Percentiles rank a stretch among this genome's conserved stretches.
phyloP scores from a whole-genome alignment of 225 moss, liverwort and hornwort species.

The Neckera pumila region DNA sequence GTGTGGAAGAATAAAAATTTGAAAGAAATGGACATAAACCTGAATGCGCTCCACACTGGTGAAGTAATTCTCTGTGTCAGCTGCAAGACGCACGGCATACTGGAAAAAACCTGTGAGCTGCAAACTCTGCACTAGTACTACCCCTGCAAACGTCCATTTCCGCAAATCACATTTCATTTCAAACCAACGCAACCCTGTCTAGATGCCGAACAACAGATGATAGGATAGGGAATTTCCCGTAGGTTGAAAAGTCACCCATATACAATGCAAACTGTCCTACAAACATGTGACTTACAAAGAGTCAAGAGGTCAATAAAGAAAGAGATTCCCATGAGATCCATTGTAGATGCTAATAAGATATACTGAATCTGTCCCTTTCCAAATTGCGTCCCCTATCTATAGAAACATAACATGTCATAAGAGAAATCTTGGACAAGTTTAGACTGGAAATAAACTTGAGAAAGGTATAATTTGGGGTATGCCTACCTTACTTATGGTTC shows the following conservation, averaged over 20 bases:
- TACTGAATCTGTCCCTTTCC: background rate
- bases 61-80: conserved; percentile 77
- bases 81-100: conserved; percentile 66
- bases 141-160: conserved; percentile 34
- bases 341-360: background rate
- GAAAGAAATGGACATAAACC: background rate
- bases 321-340: background rate
- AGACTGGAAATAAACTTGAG: background rate
- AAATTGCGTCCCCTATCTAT: background rate
- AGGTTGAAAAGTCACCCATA: background rate
- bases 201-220: background rate
- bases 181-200: background rate
- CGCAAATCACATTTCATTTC: background rate
- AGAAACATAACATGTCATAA: background rate
- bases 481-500: background rate
- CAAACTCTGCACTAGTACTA: conserved; percentile 77
- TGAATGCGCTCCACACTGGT: conserved; percentile 95
- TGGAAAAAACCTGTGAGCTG: conserved; percentile 95
- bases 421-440: background rate
- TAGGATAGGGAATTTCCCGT: background rate
- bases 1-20: background rate
- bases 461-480: background rate
- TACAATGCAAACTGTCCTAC: background rate
- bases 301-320: background rate
- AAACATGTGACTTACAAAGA: background rate